Conservation (phyloP, 2,329 filamentous ascomycete species). For the Blumeria graminis region DNA sequence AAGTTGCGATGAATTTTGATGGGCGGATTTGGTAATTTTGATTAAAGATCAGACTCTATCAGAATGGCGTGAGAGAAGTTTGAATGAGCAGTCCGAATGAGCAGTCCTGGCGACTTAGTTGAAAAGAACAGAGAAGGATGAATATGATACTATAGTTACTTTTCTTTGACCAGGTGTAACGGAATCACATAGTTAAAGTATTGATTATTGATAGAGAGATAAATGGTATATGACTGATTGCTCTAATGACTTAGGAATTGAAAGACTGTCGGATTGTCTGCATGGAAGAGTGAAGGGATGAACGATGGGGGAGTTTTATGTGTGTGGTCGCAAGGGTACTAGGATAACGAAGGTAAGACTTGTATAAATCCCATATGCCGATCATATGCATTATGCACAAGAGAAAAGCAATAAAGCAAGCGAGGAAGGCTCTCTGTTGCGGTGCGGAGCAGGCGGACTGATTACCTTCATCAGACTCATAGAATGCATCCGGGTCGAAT, state of each 20-base stretch:
- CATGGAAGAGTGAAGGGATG: background rate
- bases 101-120: background rate
- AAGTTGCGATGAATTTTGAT: background rate
- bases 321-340: background rate
- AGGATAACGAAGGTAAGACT: background rate
- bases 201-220: too few species aligned
- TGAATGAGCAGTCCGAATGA: background rate
- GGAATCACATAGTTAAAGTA: too few species aligned
- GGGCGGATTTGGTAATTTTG: background rate
- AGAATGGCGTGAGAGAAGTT: background rate
- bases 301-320: background rate
- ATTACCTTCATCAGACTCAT: too few species aligned
- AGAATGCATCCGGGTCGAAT: too few species aligned
- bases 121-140: background rate
- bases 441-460: too few species aligned
- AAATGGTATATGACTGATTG: too few species aligned
- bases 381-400: background rate
- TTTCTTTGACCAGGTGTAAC: too few species aligned
- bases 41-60: background rate
- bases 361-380: background rate
- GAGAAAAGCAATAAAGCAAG: background rate
- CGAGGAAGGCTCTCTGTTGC: too few species aligned
- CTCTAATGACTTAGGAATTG: background rate
- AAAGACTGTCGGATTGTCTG: background rate
- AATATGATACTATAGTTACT: too few species aligned